phyloP scores from a whole-genome alignment of 345 rosid species.

The Citropsis articulata region DNA sequence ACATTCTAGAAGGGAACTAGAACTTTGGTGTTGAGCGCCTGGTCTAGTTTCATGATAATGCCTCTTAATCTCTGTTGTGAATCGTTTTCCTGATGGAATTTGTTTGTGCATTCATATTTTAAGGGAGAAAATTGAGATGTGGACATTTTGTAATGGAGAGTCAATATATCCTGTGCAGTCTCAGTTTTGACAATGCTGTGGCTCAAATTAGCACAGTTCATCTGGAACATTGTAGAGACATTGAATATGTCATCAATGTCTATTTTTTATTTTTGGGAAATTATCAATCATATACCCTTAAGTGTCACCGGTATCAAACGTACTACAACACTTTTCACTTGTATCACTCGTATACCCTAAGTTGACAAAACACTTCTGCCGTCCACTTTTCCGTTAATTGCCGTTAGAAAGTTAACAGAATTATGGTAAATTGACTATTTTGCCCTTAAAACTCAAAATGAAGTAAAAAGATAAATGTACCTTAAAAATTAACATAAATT shows the following conservation, averaged over 20 bases:
- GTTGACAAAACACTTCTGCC: too few species aligned
- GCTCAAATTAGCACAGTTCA: neutral
- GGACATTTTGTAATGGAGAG: neutral
- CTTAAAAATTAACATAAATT: too few species aligned
- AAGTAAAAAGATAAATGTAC: too few species aligned
- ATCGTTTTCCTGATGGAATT: neutral
- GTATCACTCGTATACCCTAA: too few species aligned
- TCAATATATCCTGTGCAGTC: neutral
- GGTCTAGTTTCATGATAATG: neutral
- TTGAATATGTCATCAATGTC: neutral
- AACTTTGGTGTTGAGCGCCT: neutral
- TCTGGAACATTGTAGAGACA: neutral
- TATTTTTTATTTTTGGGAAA: too few species aligned
- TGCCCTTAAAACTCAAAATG: too few species aligned
- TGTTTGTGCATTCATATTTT: neutral
- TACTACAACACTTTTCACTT: too few species aligned
- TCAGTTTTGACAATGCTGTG: neutral
- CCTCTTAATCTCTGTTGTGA: neutral
- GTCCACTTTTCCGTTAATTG: too few species aligned
- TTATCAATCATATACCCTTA: too few species aligned
- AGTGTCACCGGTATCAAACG: too few species aligned
- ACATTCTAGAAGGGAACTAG: neutral
- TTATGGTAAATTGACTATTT: too few species aligned
- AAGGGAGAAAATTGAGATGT: neutral
- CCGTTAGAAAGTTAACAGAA: too few species aligned